These are phyloP conservation scores for Neurospora sublineolata DNA, from an alignment of 495 filamentous ascomycete genomes.

Conservation along the genomic window DNA sequence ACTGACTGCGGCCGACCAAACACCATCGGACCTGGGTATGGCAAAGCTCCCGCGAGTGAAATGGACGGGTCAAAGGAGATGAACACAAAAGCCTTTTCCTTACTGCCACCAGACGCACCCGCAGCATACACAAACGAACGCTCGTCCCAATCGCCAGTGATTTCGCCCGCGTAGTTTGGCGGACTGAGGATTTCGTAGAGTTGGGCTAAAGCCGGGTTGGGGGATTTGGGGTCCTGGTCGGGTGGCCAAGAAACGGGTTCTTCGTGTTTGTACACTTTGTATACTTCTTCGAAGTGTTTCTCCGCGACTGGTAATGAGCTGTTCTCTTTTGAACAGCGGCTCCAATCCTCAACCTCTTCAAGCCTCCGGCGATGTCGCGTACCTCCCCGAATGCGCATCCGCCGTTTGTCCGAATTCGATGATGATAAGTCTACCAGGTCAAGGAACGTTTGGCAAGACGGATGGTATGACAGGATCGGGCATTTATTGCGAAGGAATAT, in stretches of 20 bases:
- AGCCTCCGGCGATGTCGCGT: conserved; percentile 40
- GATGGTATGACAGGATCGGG: conserved; percentile 48
- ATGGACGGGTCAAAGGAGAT: conserved; percentile 52
- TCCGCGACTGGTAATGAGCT: background rate
- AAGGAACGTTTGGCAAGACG: conserved; percentile 46
- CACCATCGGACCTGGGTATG: conserved; percentile 7
- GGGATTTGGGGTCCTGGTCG: conserved; percentile 25
- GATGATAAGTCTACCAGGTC: conserved; percentile 49
- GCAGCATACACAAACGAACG: conserved; percentile 47
- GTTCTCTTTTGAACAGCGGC: background rate
- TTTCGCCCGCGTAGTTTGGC: conserved; percentile 30
- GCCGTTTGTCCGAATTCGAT: conserved; percentile 21
- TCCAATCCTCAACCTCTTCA: conserved; percentile 29
- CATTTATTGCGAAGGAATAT: conserved; percentile 47
- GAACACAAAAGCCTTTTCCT: conserved; percentile 38
- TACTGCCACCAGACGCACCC: conserved; percentile 24
- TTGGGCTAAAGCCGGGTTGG: conserved; percentile 24
- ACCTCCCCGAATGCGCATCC: conserved; percentile 20
- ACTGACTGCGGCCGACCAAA: background rate
- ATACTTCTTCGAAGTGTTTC: conserved; percentile 17
- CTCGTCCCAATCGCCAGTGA: conserved; percentile 49
- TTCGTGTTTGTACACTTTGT: conserved; percentile 34
- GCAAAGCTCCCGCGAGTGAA: conserved; percentile 8
- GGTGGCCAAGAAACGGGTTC: conserved; percentile 50
- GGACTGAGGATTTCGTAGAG: conserved; percentile 49